Conservation (phyloP, 2,329 filamentous ascomycete species). For the Colletotrichum zoysiae region DNA sequence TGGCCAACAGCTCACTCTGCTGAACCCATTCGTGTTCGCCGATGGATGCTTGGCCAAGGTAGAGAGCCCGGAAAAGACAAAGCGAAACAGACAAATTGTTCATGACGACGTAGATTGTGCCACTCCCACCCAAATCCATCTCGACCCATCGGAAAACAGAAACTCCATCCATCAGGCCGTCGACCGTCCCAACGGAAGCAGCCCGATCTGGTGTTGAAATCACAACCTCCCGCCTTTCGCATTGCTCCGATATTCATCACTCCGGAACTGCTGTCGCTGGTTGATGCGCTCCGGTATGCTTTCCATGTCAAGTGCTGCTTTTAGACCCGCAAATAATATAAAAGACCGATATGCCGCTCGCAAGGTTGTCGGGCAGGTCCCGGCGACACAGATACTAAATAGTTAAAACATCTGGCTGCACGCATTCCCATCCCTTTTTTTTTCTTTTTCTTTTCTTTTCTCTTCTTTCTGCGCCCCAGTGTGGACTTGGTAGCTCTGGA, state of each 20-base stretch:
- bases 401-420: conserved; percentile 3
- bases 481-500: neutral
- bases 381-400: neutral
- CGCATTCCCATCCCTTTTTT: conserved; percentile 6
- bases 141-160: conserved; percentile 8
- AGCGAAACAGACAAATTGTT: conserved; percentile 26
- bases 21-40: conserved; percentile 20
- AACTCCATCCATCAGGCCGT: neutral
- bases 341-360: conserved; percentile 24
- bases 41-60: conserved; percentile 25
- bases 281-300: conserved; percentile 28
- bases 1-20: neutral
- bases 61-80: conserved; percentile 6
- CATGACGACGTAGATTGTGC: conserved; percentile 33
- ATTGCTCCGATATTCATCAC: conserved; percentile 10
- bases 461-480: neutral
- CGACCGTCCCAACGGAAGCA: neutral
- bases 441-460: neutral
- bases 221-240: conserved; percentile 14
- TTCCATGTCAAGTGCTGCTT: conserved; percentile 24
- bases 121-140: conserved; percentile 1
- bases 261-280: conserved; percentile 21
- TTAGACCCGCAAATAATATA: conserved; percentile 28
- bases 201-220: neutral
- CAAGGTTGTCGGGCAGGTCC: conserved; percentile 4